Base-by-base conservation (phyloP, 768 basidiomycete genomes). In the Mycena crocata region DNA sequence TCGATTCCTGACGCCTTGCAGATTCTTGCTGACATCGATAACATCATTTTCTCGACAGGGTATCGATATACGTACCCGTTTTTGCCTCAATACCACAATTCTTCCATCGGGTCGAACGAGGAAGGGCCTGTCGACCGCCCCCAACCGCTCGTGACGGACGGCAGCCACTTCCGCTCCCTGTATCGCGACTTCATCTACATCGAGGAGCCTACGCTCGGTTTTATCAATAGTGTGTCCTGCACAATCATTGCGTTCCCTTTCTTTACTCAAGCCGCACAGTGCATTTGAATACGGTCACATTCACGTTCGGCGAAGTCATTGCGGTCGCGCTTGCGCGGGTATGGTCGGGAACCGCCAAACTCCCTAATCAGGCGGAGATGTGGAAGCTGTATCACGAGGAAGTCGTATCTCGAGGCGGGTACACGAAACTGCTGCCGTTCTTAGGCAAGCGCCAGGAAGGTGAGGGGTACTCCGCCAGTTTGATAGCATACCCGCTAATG, bases 31-130 rank as follows among this genome's bases (percentile, higher is more conserved):
- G 77, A 75, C 17, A 70, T 80, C 21, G 74, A 74, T 62, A 64
- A 67, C 23, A 68, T 79, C 60, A 72, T 78, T 30, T 78, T 79
- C 62, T 67, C 72, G 5, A 78, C 78, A 0, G 78, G 78, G 1
- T 78, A 73, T 63, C 73, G 67, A 49, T 76, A 74, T 65, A 71
- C 76, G 0, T 78, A 74, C 63, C 76, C 78, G 0, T 79, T 77
- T 65, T 64, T 79, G 12, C 70, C 75, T 6, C 71, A 77, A 19
- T 74, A 73, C 40, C 77, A 79, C 66, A 71, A 71, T 40, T 68
- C 70, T 21, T 71, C 70, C 6, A 66, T 71, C n/a, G 44, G 40
- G 30, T 28, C 34, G 8, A 4, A 60, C 7, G 62, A 65, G 32
- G 70, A 69, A 24, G 67, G 50, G 21, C 66, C 70, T 12, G 50